Conservation (phyloP, 148 eudicot species). For the Cornus suecica region DNA sequence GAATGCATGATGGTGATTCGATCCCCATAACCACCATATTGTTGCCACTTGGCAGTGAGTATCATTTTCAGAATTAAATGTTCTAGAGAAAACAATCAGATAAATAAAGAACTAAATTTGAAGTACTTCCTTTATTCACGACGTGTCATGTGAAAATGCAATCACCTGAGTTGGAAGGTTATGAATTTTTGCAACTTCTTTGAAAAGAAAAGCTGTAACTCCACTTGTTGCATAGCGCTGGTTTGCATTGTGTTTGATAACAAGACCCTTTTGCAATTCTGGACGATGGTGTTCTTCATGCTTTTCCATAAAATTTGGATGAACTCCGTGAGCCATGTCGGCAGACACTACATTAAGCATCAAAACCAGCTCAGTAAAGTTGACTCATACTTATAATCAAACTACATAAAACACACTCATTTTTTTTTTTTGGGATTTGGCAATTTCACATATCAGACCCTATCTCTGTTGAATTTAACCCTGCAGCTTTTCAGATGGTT, state of each 20-base stretch:
- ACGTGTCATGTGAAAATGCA: background rate
- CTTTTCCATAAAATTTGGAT: constrained; percentile 85
- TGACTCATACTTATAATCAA: background rate
- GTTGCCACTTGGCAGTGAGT: background rate
- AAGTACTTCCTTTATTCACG: background rate
- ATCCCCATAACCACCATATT: background rate
- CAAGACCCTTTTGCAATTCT: constrained; percentile 85
- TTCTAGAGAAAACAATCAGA: background rate
- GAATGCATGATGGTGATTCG: background rate
- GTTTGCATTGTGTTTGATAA: constrained; percentile 94
- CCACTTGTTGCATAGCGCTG: constrained; percentile 98
- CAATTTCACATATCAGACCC: background rate
- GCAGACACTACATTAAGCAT: constrained; percentile 62
- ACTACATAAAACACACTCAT: background rate
- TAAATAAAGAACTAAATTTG: background rate
- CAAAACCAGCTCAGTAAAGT: background rate
- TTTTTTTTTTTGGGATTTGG: background rate
- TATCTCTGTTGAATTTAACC: background rate
- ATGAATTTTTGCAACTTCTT: constrained; percentile 82
- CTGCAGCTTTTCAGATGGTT: background rate
- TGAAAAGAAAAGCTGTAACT: constrained; percentile 83
- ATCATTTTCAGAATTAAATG: background rate
- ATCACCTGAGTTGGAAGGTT: constrained; percentile 90
- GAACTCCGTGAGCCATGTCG: constrained; percentile 99
- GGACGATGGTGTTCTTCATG: constrained; percentile 97